These are phyloP conservation scores for Verruconis gallopava DNA, from an alignment of 2,329 filamentous ascomycete genomes.

Conservation along the genomic window DNA sequence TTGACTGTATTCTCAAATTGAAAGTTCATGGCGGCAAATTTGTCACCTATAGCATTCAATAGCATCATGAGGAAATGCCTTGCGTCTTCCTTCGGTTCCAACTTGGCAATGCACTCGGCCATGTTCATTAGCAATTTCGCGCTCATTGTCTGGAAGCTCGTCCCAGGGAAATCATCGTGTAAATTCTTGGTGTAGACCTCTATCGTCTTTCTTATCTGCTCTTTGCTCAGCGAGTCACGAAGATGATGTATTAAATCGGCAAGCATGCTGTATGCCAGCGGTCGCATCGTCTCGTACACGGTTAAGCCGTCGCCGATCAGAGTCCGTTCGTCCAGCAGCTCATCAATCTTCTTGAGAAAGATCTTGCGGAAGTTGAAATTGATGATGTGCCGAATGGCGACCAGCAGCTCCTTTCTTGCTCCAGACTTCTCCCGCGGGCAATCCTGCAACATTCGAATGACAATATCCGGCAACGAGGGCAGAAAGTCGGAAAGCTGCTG, in stretches of 20 bases:
- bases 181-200: slow-evolving; percentile 95
- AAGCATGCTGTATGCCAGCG: slow-evolving; percentile 94
- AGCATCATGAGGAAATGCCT: slow-evolving; percentile 96
- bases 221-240: slow-evolving; percentile 70
- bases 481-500: slow-evolving; percentile 81
- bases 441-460: slow-evolving; percentile 82
- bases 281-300: slow-evolving; percentile 91
- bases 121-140: slow-evolving; percentile 94
- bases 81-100: slow-evolving; percentile 86
- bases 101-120: slow-evolving; percentile 92
- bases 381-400: slow-evolving; percentile 95
- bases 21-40: slow-evolving; percentile 95
- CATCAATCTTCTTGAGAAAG: slow-evolving; percentile 87
- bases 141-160: slow-evolving; percentile 99
- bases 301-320: slow-evolving; percentile 92
- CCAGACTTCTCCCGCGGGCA: slow-evolving; percentile 90
- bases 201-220: slow-evolving; percentile 90
- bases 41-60: slow-evolving; percentile 92
- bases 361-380: slow-evolving; percentile 98
- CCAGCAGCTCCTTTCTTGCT: slow-evolving; percentile 84
- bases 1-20: slow-evolving; percentile 94
- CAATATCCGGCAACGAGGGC: slow-evolving; percentile 70
- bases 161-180: slow-evolving; percentile 90
- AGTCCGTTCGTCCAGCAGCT: slow-evolving; percentile 84
- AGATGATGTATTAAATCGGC: slow-evolving; percentile 97